Percentiles rank a stretch among this genome's conserved stretches.
Evolutionary conservation across 768 basidiomycete genomes (phyloP).

Genomic region (Xerocomus potaroensis): DNA sequence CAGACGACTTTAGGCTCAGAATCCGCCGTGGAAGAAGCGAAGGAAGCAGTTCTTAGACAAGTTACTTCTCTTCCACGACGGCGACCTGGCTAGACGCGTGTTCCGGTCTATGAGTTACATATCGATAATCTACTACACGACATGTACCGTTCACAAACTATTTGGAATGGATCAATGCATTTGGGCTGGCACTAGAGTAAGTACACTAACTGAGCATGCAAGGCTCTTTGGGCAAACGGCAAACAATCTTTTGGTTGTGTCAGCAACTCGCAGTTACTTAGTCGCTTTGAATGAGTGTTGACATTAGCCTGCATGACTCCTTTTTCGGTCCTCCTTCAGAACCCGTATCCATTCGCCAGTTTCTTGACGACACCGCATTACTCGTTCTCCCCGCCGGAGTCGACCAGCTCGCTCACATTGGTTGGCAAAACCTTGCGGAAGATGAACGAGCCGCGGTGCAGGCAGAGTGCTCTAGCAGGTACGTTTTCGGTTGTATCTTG

Average conservation of each 20-base stretch:
- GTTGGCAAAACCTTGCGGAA: slow-evolving; percentile 24
- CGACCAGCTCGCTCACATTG: slow-evolving; percentile 11
- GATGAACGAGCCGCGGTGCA: slow-evolving; percentile 30
- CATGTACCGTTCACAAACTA: slow-evolving; percentile 26
- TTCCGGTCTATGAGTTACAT: slow-evolving; percentile 7
- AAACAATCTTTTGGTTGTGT: too few relatives aligned
- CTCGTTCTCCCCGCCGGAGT: slow-evolving; percentile 6
- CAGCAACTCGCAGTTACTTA: not conserved
- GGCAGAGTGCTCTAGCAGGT: slow-evolving; percentile 42
- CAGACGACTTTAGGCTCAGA: slow-evolving; percentile 51
- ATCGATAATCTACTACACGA: slow-evolving; percentile 28
- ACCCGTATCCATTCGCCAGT: slow-evolving; percentile 42
- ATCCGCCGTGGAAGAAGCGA: slow-evolving; percentile 64
- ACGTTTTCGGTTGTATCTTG: not conserved
- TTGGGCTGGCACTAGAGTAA: too few relatives aligned
- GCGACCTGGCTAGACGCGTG: slow-evolving; percentile 18
- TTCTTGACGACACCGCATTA: slow-evolving; percentile 35
- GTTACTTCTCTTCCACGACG: slow-evolving; percentile 30
- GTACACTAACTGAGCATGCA: too few relatives aligned
- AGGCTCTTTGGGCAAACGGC: too few relatives aligned
- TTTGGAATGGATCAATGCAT: slow-evolving; percentile 20
- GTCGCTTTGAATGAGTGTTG: slow-evolving; percentile 13
- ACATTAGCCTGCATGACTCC: slow-evolving; percentile 40
- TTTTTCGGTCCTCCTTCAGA: slow-evolving; percentile 65
- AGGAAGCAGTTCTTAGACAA: slow-evolving; percentile 69